Base-by-base conservation (phyloP, 1,284 basidiomycete species). In the Pseudozyma tsukubaensis region DNA sequence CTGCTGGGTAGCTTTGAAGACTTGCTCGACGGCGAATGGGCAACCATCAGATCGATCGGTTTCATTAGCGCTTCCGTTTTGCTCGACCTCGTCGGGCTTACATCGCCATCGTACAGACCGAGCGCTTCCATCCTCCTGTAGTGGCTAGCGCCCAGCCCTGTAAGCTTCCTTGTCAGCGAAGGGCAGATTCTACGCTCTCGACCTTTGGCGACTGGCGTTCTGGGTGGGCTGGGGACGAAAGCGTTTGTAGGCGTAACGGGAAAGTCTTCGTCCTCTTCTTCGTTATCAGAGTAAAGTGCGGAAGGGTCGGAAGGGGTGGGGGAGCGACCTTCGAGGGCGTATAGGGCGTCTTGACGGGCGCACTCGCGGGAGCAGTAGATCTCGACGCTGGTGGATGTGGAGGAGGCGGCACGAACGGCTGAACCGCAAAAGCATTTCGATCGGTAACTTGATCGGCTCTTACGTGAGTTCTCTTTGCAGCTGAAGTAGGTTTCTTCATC, bases 361-460 rank as follows among this genome's bases (percentile, higher is more conserved):
- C 69, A 72, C 11, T 61, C 47, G 19, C 37, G 43, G 6, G 63
- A 66, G 56, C 69, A 72, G 69, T 72, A 66, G 47, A 72, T 71
- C 36, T 59, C 68, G n/a, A 36, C 40, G n/a, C 48, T 50, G 14
- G 55, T 37, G 10, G 53, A 49, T 0, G 40, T n/a, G 12, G 54
- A 40, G 13, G 59, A 42, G 29, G 40, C 32, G 24, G 47, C 24
- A 18, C 59, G 59, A n/a, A 67, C 59, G 3, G 54, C 24, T 0
- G 58, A 52, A 6, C 63, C 63, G 29, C 69, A 72, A 21, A 72
- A 66, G 51, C 69, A 72, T 8, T 36, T 50, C 4, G 55, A 32
- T 4, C 10, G 35, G 16, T 52, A 35, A 34, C 13, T 39, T 12
- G 53, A 9, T 35, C 32, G 42, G 21, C 24, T 40, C 14, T 32